These are phyloP conservation scores for Verticillium tricorpus DNA, from an alignment of 2,329 filamentous ascomycete species.

Conservation along the genomic window DNA sequence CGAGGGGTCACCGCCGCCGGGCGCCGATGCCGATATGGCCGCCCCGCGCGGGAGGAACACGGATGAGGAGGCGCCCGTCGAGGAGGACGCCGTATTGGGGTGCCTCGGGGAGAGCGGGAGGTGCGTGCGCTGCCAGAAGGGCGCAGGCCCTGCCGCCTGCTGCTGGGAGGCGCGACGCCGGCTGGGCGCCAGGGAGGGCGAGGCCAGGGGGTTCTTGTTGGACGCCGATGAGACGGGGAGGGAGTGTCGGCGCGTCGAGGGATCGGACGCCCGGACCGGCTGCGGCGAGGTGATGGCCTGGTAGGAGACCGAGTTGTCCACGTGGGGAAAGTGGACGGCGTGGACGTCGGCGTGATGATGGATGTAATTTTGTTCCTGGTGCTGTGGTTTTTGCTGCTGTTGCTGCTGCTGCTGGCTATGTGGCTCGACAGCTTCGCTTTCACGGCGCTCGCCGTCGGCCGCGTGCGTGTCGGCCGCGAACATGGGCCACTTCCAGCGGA, in stretches of 20 bases:
- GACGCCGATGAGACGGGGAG: background rate
- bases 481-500: slow-evolving; percentile 1
- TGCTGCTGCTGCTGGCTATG: background rate
- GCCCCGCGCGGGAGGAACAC: slow-evolving; percentile 12
- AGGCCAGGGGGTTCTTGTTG: background rate
- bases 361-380: background rate
- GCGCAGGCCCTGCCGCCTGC: background rate
- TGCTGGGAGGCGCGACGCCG: background rate
- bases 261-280: background rate
- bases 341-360: background rate
- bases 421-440: background rate
- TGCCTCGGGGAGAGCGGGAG: slow-evolving; percentile 9
- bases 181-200: background rate
- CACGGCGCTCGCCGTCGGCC: background rate
- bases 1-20: background rate
- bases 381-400: background rate
- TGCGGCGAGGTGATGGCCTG: background rate
- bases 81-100: slow-evolving; percentile 3
- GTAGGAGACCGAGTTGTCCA: background rate
- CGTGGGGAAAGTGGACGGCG: background rate
- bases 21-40: background rate
- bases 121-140: background rate
- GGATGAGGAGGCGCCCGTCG: slow-evolving; percentile 6
- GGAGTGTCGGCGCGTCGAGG: background rate
- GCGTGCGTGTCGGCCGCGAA: background rate